Evolutionary conservation across 352 stramenopile species (phyloP), one percentile per base, ranked within the genome.

Genomic region (Globisporangium spiculum): DNA sequence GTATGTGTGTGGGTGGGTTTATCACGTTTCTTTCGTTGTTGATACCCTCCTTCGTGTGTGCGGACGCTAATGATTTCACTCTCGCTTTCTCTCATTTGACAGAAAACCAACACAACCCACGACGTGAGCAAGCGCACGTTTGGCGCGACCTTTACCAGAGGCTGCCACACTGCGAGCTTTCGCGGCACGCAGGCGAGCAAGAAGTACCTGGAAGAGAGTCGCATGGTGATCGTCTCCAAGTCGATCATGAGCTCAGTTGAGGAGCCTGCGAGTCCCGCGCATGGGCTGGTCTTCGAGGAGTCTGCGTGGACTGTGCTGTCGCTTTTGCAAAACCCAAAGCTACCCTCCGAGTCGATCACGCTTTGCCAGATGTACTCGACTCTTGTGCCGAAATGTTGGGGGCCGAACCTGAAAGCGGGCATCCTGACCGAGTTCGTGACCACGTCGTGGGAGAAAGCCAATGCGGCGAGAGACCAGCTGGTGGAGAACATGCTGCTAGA

Each of bases 221-320:
- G 20, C 48, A 54, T 54, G 48, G 48, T 54, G n/a, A 54, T 54
- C 48, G 48, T 54, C 20, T 54, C 48, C 48, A 54, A 54, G 48
- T 54, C n/a, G n/a, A 26, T 54, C 48, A 54, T 54, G 48, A 54
- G 48, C 48, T 54, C 48, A 8, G 8, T 54, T 26, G 48, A 54
- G 26, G 48, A 22, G 2, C 7, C 48, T 3, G n/a, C 48, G 48
- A 54, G 48, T 3, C 48, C 48, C 48, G 48, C 48, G n/a, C 48
- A 54, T n/a, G 48, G n/a, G 8, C n/a, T 54, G 2, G 48, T 55
- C 0, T 55, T 55, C 10, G 48, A 55, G n/a, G 48, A 55, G 48
- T 55, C 48, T 9, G 18, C 20, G 48, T 55, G 48, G 48, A 55
- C 48, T 10, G 48, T 55, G n/a, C n/a, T 55, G 48, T 55, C 48